Evolutionary conservation across 2,329 filamentous ascomycete species (phyloP), one percentile per base, ranked within the genome.

Genomic region (Trichoderma sp.): DNA sequence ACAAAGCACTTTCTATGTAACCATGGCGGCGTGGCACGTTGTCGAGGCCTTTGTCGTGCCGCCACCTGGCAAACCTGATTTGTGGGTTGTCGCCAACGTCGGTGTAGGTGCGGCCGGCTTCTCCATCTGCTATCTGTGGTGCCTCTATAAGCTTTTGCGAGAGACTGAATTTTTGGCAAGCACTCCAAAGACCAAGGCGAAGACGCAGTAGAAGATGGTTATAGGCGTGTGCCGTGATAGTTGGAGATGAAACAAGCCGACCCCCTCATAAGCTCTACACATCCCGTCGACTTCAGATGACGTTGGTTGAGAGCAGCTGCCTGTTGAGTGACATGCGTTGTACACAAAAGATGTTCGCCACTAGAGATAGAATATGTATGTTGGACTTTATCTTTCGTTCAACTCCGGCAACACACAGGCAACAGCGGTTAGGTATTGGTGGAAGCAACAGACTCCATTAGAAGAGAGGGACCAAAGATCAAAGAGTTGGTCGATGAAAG

Each of bases 51-150:
- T 90, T 73, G 82, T 94, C 1, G 73, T 81, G 11, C 90, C 95
- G 15, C 95, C 95, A 5, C 76, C 83, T 0, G 86, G 87, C 71
- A 98, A 97, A 82, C 96, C 96, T 0, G 96, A 99, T 82, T 83
- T 99, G 1, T 99, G 95, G 95, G 91, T 97, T 3, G 95, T 99
- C 3, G 87, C 90, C 13, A 99, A 99, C 77, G 94, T 96, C 9
- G 90, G 94, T 20, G 82, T 98, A 26, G 96, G 96, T 8, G 93
- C 93, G 26, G 91, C 88, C 4, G 96, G 94, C 0, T 99, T 98
- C 79, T 88, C 88, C 0, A 82, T 97, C 39, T 97, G 94, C 81
- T 98, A 98, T 80, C 78, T 96, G 8, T 99, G 96, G 96, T 98
- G 95, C 80, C 81, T 96, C 73, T 92, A 90, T 87, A 91, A 88